Evolutionary conservation across 2,329 filamentous ascomycete species (phyloP), one percentile per base, ranked within the genome.

Genomic region (Fusarium foetens): DNA sequence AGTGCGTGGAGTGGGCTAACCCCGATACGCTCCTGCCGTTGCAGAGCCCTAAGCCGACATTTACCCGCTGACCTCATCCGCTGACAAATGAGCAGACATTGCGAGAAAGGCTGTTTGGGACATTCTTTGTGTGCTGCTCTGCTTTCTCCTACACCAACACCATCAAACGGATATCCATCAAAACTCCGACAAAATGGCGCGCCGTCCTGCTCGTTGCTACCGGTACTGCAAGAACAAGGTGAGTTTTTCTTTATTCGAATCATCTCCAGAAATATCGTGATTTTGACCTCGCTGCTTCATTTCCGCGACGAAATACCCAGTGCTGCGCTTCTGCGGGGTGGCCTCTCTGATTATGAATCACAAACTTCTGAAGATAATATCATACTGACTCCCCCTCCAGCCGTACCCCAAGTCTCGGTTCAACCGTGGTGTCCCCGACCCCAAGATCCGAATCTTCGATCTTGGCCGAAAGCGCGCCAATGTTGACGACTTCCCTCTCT

Each of bases 211-310:
- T 84, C 93, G 96, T 90, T 99, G 96, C 90, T 99, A 97, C 92
- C 93, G 96, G 84, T 99, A 99, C 93, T 99, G 96, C 95, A 99
- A 99, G 94, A 99, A 98, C 93, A 98, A 98, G 94, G 94, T 97
- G 85, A 87, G 92, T 86, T 74, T 46, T 57, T 19, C 57, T 57
- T 58, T 49, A 64, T 58, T 64, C 43, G 59, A 53, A 54, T 51
- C 63, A 38, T 46, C 55, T 52, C 60, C 58, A 66, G 58, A 52
- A 68, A 58, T 67, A 57, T 63, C 59, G 63, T 33, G 62, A 46
- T 66, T 72, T 68, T 41, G 49, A 36, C 35, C 35, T 31, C 21
- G 57, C 36, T 49, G 49, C 51, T 60, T 43, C 19, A 46, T 58
- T 58, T 35, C 38, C 57, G 66, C 63, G 66, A 72, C 54, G 60